These are phyloP conservation scores for Leccinum pellstonianum DNA, from an alignment of 768 basidiomycete species.

Conservation along the genomic window DNA sequence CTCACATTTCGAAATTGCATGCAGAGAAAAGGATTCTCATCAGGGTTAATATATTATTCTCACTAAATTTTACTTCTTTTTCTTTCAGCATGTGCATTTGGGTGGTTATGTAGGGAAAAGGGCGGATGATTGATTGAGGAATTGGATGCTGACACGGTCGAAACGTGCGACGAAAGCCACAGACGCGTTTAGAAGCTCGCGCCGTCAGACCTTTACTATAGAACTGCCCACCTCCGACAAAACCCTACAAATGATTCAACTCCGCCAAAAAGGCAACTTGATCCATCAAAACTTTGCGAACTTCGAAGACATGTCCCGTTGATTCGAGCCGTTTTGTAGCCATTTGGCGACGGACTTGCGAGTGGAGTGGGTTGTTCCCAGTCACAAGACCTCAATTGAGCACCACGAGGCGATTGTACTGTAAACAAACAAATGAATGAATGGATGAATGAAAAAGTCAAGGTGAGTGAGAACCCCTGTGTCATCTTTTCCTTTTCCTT, in stretches of 20 bases:
- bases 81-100: not conserved
- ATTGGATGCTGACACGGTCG: not conserved
- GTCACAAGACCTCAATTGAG: not conserved
- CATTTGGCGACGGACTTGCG: not conserved
- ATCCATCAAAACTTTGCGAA: not conserved
- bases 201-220: not conserved
- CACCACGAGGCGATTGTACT: not conserved
- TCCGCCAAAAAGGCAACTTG: not conserved
- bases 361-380: not conserved
- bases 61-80: not conserved
- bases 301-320: not conserved
- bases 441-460: not conserved
- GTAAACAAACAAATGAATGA: not conserved
- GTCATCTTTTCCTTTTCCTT: not conserved
- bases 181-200: not conserved
- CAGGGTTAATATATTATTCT: not conserved
- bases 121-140: no score
- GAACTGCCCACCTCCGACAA: not conserved
- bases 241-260: not conserved
- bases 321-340: not conserved
- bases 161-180: not conserved
- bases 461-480: not conserved
- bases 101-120: not conserved
- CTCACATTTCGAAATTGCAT: not conserved
- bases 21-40: not conserved